Evolutionary conservation across 257 asterid genomes (phyloP), one percentile per base, ranked within the genome.

Genomic region (Fraxinus pennsylvanica): DNA sequence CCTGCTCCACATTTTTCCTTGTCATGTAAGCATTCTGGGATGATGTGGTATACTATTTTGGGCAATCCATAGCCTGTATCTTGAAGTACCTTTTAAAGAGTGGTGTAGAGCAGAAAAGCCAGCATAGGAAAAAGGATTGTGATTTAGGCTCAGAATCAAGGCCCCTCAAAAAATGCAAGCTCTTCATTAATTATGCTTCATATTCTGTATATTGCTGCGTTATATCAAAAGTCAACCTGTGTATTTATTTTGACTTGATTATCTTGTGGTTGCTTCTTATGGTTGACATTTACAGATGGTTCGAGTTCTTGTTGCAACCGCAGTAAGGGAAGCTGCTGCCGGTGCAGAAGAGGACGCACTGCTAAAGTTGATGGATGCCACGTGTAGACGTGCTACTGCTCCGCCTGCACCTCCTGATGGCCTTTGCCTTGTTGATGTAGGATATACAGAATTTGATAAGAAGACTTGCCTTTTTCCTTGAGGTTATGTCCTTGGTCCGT

Each of bases 341-440:
- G 98, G 97, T 66, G 98, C 98, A 3, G 94, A 86, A 9, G 97
- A 90, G 4, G 95, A 90, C 74, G 89, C 92, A 22, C 79, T 96
- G 87, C 83, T 92, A 80, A 91, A 85, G 86, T 90, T 96, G 87
- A 92, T 92, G 92, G 98, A 90, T 30, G 97, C 99, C 41, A 88
- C 97, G 1, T 95, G 99, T 74, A 84, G 99, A 78, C 97, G 98
- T 19, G 98, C 99, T 74, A 95, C 99, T 33, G 97, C 98, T 29
- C 98, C 98, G 1, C 99, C 99, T 12, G 97, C 99, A 6, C 98
- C 99, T 8, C 92, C 97, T 0, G 97, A 93, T 66, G 99, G 99
- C 74, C 99, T 95, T 74, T 93, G 97, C 94, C 94, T 95, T 36
- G 92, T 89, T 1, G 93, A 90, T 74, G 97, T 95, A 25, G 98